phyloP scores from a whole-genome alignment of 1,139 yeast species.

The Lodderomyces oxycetoniae region DNA sequence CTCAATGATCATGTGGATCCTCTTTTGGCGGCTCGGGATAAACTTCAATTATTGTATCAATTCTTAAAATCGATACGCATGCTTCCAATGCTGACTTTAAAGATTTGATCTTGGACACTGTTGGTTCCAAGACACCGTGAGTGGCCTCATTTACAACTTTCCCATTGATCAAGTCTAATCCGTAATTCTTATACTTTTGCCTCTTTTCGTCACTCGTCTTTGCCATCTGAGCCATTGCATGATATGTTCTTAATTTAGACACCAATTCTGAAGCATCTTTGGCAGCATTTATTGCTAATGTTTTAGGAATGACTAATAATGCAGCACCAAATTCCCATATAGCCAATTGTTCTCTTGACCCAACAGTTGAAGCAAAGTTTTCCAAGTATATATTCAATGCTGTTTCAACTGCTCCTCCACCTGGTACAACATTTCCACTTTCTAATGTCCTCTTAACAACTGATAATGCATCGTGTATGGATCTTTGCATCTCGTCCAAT shows the following conservation, averaged over 20 bases:
- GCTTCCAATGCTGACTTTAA: conserved; percentile 97
- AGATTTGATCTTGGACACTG: conserved; percentile 86
- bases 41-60: conserved; percentile 96
- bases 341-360: conserved; percentile 96
- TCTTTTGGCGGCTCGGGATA: conserved; percentile 94
- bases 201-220: conserved; percentile 76
- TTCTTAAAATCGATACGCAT: conserved; percentile 93
- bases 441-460: conserved; percentile 96
- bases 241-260: conserved; percentile 93
- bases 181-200: conserved; percentile 82
- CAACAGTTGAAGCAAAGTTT: conserved; percentile 95
- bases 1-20: conserved; percentile 57
- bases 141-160: conserved; percentile 81
- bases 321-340: conserved; percentile 96
- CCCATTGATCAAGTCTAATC: conserved; percentile 87
- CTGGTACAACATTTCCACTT: conserved; percentile 93
- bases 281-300: conserved; percentile 95
- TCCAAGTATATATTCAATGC: conserved; percentile 93
- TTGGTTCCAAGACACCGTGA: conserved; percentile 92
- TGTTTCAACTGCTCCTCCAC: conserved; percentile 98
- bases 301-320: conserved; percentile 88
- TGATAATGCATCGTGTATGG: conserved; percentile 87
- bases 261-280: conserved; percentile 93
- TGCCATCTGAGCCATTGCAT: conserved; percentile 91
- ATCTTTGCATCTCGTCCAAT: conserved; percentile 97